A percentile compares a stretch with the other conserved stretches of the same genome.
Evolutionary conservation across 352 stramenopile genomes (phyloP).

Genomic region (Globisporangium cederbergense): DNA sequence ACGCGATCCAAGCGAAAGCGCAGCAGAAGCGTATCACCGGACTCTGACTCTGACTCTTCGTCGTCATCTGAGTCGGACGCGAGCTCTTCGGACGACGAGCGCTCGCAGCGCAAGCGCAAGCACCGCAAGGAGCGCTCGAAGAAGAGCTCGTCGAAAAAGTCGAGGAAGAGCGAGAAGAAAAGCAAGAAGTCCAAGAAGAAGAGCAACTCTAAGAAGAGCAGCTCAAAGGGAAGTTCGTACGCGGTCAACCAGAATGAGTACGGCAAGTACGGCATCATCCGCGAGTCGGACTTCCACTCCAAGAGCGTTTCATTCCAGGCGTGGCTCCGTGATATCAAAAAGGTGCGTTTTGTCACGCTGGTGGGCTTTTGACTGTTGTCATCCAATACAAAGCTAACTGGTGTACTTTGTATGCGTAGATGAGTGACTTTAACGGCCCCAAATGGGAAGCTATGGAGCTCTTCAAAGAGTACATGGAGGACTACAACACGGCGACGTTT

Average conservation of each 20-base stretch:
- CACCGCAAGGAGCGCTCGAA: slow-evolving; percentile 25
- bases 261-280: slow-evolving; percentile 96
- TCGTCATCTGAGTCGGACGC: slow-evolving; percentile 28
- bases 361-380: neutral
- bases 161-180: slow-evolving; percentile 26
- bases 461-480: slow-evolving; percentile 94
- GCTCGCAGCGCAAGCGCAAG: slow-evolving; percentile 16
- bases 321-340: slow-evolving; percentile 94
- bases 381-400: neutral
- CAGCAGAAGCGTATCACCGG: slow-evolving; percentile 8
- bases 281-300: slow-evolving; percentile 88
- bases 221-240: slow-evolving; percentile 22
- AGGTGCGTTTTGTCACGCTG: slow-evolving; percentile 34
- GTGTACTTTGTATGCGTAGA: slow-evolving; percentile 20
- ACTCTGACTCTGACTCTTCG: slow-evolving; percentile 32
- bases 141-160: slow-evolving; percentile 11
- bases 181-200: slow-evolving; percentile 23
- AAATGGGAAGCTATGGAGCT: slow-evolving; percentile 89
- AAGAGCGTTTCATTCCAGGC: slow-evolving; percentile 93
- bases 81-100: slow-evolving; percentile 20
- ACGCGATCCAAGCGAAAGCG: slow-evolving; percentile 10
- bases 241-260: slow-evolving; percentile 91
- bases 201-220: slow-evolving; percentile 23
- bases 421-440: slow-evolving; percentile 78
- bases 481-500: slow-evolving; percentile 98